A percentile compares a stretch with the other conserved stretches of the same genome.
Evolutionary conservation across 2,329 filamentous ascomycete genomes (phyloP).

Genomic region (Esteya vermicola): DNA sequence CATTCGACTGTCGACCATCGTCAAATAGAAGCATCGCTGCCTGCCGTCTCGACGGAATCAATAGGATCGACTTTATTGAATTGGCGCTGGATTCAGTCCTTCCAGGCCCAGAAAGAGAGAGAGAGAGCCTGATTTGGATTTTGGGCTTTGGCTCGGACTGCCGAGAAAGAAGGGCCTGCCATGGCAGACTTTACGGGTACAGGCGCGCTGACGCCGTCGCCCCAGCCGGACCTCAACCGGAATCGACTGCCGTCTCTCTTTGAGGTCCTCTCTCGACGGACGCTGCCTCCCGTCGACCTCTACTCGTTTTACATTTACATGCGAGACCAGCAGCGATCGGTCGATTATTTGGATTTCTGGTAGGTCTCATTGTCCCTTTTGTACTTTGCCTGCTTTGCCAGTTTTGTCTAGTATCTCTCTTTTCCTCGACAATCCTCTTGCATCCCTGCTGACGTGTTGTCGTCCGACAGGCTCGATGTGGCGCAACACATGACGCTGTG

Average conservation of each 20-base stretch:
- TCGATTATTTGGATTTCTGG: constrained; percentile 98
- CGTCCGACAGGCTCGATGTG: constrained; percentile 72
- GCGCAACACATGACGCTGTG: constrained; percentile 97
- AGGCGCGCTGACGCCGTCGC: constrained; percentile 29
- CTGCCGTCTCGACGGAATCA: too few relatives aligned
- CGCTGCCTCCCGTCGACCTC: constrained; percentile 87
- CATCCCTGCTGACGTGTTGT: constrained; percentile 3
- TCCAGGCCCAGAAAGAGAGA: too few relatives aligned
- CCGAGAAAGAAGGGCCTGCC: too few relatives aligned
- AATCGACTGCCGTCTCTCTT: constrained; percentile 89
- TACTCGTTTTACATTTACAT: constrained; percentile 99
- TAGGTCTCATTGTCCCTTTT: constrained; percentile 29
- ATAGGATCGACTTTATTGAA: too few relatives aligned
- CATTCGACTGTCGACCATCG: too few relatives aligned
- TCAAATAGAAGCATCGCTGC: too few relatives aligned
- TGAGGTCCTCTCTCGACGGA: constrained; percentile 86
- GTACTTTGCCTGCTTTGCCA: not conserved
- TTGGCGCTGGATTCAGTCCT: too few relatives aligned
- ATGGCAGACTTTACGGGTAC: constrained; percentile 20
- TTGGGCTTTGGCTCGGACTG: too few relatives aligned
- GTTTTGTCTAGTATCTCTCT: not conserved
- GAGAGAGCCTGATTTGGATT: too few relatives aligned
- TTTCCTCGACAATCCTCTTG: not conserved
- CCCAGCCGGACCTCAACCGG: constrained; percentile 46
- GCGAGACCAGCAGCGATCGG: constrained; percentile 93